Conservation (phyloP, 1,139 yeast genomes). For the Saccharomyces hybrid region DNA sequence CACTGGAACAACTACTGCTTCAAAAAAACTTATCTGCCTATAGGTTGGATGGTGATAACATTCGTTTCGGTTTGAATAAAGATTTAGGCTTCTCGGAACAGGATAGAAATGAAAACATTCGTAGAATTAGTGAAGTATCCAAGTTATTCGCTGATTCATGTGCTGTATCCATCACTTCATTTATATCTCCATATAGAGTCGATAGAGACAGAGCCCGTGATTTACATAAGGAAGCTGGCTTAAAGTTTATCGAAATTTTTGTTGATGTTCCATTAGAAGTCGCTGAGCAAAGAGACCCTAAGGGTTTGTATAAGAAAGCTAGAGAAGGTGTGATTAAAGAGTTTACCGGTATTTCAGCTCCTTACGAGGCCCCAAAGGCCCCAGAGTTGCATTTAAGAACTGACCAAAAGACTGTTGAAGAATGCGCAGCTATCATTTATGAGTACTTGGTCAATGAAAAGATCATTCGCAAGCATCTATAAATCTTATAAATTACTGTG, state of each 20-base stretch:
- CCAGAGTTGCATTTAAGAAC: constrained; percentile 82
- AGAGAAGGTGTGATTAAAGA: constrained; percentile 90
- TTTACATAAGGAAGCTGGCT: constrained; percentile 62
- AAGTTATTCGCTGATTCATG: constrained; percentile 89
- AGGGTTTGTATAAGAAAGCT: constrained; percentile 93
- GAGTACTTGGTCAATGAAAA: constrained; percentile 57
- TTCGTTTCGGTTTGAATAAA: constrained; percentile 88
- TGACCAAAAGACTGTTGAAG: constrained; percentile 64
- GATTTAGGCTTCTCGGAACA: constrained; percentile 87
- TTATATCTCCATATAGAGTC: constrained; percentile 79
- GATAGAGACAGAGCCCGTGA: constrained; percentile 84
- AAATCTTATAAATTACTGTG: not conserved
- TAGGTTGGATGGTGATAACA: constrained; percentile 90
- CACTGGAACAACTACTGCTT: constrained; percentile 74
- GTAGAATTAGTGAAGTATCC: constrained; percentile 90
- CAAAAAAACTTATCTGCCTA: constrained; percentile 63
- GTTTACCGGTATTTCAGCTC: constrained; percentile 92
- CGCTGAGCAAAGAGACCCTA: constrained; percentile 95
- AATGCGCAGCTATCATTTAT: constrained; percentile 66
- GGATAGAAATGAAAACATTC: constrained; percentile 88
- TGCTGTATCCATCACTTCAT: constrained; percentile 75
- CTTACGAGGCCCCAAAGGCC: constrained; percentile 81
- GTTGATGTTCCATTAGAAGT: constrained; percentile 89
- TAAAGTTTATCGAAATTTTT: constrained; percentile 83
- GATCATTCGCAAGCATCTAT: constrained; percentile 22